Evolutionary conservation across 2,329 filamentous ascomycete species (phyloP), one percentile per base, ranked within the genome.

Genomic region (Colletotrichum tamarilloi): DNA sequence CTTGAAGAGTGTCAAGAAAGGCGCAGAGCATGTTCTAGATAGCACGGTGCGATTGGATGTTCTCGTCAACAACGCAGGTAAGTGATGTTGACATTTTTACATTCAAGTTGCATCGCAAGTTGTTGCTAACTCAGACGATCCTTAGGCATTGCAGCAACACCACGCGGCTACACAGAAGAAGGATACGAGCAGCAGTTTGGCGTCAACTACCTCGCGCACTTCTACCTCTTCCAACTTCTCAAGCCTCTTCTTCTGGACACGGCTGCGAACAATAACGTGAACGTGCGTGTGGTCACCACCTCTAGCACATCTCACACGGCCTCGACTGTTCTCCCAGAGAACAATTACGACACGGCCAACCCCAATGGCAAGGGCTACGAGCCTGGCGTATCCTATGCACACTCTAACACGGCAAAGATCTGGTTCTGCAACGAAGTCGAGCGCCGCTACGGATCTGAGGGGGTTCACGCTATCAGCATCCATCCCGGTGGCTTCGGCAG

Each of bases 121-220:
- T 3, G 6, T 11, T 46, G 19, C 28, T 6, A 59, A 59, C n/a
- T 12, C 16, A 1, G 19, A 3, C 9, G 19, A 1, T 16, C 22
- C 2, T 14, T 4, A 8, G 78, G 77, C 26, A 72, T 77, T 8
- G 70, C 74, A 58, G 57, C 60, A 2, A 55, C 72, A 2, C 75
- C 72, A 3, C 69, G 70, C 12, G 56, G 62, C 19, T 77, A 64
- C 7, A 76, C 75, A 2, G 52, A 49, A 1, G 77, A 79, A 28
- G 78, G 77, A 32, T 74, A 74, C 57, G 79, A 80, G 74, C 76
- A 77, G 0, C 87, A 90, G 63, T 86, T 90, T 68, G 88, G 83
- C 30, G 85, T 83, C 4, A 90, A 90, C 76, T 84, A 90, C 75
- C 79, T 91, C 1, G 83, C 80, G 5, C 86, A 89, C 75, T 90